A percentile compares a stretch with the other conserved stretches of the same genome.
Conservation (phyloP, 139 green algal genomes). For the Yamagishiella unicocca region DNA sequence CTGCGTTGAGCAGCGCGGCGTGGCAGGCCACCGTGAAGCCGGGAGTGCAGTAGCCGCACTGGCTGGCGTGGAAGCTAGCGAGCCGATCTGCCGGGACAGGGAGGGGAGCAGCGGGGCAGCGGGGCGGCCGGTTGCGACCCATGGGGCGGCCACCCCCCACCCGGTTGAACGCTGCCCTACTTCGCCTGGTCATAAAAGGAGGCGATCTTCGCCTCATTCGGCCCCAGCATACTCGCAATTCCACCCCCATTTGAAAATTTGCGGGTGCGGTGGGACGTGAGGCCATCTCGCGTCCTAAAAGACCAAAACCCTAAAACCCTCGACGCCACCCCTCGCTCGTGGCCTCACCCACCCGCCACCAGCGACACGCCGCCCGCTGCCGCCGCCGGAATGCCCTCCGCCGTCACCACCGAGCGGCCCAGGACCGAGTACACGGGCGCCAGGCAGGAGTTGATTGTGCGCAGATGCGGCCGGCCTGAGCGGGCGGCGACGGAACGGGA, state of each 20-base stretch:
- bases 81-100: conserved; percentile 51
- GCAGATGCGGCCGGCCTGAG: conserved; percentile 42
- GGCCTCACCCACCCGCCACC: conserved; percentile 2
- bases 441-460: conserved; percentile 83
- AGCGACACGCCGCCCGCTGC: conserved; percentile 5
- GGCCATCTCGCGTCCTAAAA: too few species aligned
- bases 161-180: too few species aligned
- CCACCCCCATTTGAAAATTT: too few species aligned
- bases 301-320: too few species aligned
- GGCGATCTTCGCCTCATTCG: too few species aligned
- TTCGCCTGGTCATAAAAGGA: too few species aligned
- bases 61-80: conserved; percentile 59
- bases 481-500: not conserved
- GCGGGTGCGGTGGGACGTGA: too few species aligned
- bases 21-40: conserved; percentile 74
- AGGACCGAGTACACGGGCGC: conserved; percentile 66
- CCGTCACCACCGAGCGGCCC: conserved; percentile 67
- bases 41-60: conserved; percentile 90
- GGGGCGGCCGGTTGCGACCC: too few species aligned
- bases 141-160: too few species aligned
- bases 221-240: too few species aligned
- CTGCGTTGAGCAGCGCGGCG: conserved; percentile 52
- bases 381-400: conserved; percentile 65
- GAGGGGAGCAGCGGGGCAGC: not conserved
- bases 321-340: not conserved